phyloP scores from a whole-genome alignment of 768 basidiomycete species.

The Leucogyrophana mollusca region DNA sequence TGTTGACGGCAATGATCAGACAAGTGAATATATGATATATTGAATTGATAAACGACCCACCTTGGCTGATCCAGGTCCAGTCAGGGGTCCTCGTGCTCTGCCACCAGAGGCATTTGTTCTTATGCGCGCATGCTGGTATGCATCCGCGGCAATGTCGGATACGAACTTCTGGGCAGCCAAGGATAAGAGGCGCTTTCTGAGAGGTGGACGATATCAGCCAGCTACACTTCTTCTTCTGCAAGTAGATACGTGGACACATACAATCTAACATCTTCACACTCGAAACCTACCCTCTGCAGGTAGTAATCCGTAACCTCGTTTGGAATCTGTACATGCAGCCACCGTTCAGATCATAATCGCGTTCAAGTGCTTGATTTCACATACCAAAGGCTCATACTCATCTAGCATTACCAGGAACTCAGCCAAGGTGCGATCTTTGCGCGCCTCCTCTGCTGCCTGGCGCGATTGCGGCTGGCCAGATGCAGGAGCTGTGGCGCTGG shows the following conservation, averaged over 20 bases:
- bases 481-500: constrained; percentile 16
- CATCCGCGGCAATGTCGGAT: constrained; percentile 93
- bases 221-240: constrained; percentile 4
- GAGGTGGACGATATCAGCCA: constrained; percentile 4
- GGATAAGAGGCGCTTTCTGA: constrained; percentile 89
- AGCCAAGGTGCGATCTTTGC: constrained; percentile 87
- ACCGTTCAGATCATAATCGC: background rate
- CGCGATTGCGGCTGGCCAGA: constrained; percentile 47
- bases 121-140: constrained; percentile 96
- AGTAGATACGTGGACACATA: constrained; percentile 38
- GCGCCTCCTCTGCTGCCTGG: constrained; percentile 74
- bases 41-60: constrained; percentile 35
- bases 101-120: constrained; percentile 84
- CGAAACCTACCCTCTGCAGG: constrained; percentile 93
- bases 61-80: constrained; percentile 62
- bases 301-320: constrained; percentile 98
- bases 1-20: constrained; percentile 22
- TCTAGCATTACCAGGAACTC: constrained; percentile 96
- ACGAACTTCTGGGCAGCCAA: constrained; percentile 98
- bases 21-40: constrained; percentile 3
- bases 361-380: constrained; percentile 28
- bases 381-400: constrained; percentile 91
- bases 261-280: constrained; percentile 92
- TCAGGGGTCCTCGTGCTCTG: constrained; percentile 54
- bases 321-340: constrained; percentile 65